A percentile compares a stretch with the other conserved stretches of the same genome.
Evolutionary conservation across 345 rosid genomes (phyloP).

Genomic region (Eutrema japonicum): DNA sequence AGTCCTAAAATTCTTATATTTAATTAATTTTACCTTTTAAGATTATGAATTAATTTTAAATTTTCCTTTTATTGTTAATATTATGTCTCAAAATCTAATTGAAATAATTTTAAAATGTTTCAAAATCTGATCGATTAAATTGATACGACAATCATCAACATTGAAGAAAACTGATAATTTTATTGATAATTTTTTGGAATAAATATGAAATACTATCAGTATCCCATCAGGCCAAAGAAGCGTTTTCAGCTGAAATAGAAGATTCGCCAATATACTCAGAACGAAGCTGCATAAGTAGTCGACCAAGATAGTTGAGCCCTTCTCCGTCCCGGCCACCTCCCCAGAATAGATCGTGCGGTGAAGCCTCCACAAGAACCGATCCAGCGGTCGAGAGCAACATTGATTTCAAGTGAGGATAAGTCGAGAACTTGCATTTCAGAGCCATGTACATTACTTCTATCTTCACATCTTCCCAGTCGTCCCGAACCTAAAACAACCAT

Average conservation of each 20-base stretch:
- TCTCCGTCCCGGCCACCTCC: conserved; percentile 97
- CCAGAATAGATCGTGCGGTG: conserved; percentile 94
- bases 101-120: too few species aligned
- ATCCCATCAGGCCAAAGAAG: conserved; percentile 10
- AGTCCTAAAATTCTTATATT: too few species aligned
- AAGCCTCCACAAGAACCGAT: conserved; percentile 84
- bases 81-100: too few species aligned
- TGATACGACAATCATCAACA: conserved; percentile 28
- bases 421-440: conserved; percentile 82
- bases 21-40: too few species aligned
- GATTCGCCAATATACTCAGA: conserved; percentile 77
- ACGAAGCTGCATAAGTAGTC: conserved; percentile 87
- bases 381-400: conserved; percentile 81
- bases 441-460: conserved; percentile 81
- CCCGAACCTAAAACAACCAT: conserved; percentile 60
- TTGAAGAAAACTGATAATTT: conserved; percentile 1
- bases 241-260: conserved; percentile 51
- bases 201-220: conserved; percentile 9
- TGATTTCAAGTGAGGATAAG: conserved; percentile 79
- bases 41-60: too few species aligned
- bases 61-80: too few species aligned
- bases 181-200: neutral
- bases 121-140: too few species aligned
- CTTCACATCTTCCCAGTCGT: conserved; percentile 79
- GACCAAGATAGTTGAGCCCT: conserved; percentile 88